Conservation (phyloP, 2,329 filamentous ascomycete genomes). For the Neophaeococcomyces mojaviensis region DNA sequence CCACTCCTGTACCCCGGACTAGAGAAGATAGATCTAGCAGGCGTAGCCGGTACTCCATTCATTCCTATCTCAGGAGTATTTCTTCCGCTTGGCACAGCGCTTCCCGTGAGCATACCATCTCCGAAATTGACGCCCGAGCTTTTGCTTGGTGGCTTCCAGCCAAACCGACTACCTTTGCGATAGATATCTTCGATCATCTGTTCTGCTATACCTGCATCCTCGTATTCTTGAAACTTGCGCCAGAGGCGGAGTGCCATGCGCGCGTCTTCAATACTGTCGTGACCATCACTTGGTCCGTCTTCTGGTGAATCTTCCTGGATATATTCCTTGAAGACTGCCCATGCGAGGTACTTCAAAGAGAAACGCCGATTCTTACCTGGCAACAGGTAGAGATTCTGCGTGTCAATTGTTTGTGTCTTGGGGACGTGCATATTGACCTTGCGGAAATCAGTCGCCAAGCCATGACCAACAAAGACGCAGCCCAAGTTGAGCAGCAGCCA, state of each 20-base stretch:
- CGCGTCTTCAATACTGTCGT: conserved; percentile 94
- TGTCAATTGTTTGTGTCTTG: conserved; percentile 83
- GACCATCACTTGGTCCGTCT: conserved; percentile 38
- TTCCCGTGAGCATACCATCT: conserved; percentile 24
- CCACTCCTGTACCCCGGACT: conserved; percentile 10
- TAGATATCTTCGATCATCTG: conserved; percentile 84
- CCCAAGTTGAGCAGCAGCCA: conserved; percentile 94
- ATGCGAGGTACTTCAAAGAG: conserved; percentile 83
- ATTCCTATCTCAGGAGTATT: conserved; percentile 24
- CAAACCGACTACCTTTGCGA: conserved; percentile 51
- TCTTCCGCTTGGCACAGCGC: conserved; percentile 21
- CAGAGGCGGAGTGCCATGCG: conserved; percentile 82
- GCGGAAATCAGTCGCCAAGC: conserved; percentile 88
- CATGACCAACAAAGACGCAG: conserved; percentile 88
- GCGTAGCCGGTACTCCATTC: conserved; percentile 4
- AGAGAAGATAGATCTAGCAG: conserved; percentile 1
- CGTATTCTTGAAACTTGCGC: conserved; percentile 82
- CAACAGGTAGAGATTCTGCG: conserved; percentile 83
- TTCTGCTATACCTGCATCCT: conserved; percentile 76
- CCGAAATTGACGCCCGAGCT: conserved; percentile 19
- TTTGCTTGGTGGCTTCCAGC: conserved; percentile 49
- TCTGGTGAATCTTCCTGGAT: conserved; percentile 70
- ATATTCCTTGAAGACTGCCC: conserved; percentile 83
- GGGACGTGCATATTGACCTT: conserved; percentile 98
- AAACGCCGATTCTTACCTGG: conserved; percentile 75